Evolutionary conservation across 129 eudicot species (phyloP), one percentile per base, ranked within the genome.

Genomic region (Helichrysum umbraculigerum): DNA sequence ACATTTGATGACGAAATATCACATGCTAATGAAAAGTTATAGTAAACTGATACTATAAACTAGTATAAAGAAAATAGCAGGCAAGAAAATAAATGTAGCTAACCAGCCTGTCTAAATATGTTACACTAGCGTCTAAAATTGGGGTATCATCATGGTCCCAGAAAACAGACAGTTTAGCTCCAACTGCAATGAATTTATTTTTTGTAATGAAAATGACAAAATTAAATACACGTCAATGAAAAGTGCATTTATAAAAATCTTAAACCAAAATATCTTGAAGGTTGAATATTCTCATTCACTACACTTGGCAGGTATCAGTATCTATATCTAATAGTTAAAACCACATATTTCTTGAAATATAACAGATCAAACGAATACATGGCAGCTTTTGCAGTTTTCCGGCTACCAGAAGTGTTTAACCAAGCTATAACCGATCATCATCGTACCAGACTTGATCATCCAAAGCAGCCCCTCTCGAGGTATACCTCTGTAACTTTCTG

Each of bases 331-430:
- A 33, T 41, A 16, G 34, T 30, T 8, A 20, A 71, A 68, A 76
- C 71, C 78, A 64, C 70, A 63, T 34, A 56, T 2, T 71, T 32
- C 42, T n/a, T 17, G 1, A 10, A 12, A 66, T 44, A 42, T 6
- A 62, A 61, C 39, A 15, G 58, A 64, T 35, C 39, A 68, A 33
- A 22, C 25, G 29, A 29, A 83, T 22, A 75, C 4, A 85, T 85
- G 93, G 47, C 73, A 5, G 65, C 83, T 61, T 71, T 82, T 42
- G 69, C 82, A 83, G 70, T 57, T 66, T 85, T 76, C 64, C 87
- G 64, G 52, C 25, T 73, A 62, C 77, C 83, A 3, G 81, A 54
- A 35, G 77, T 57, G 63, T 59, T 84, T 66, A 80, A 60, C 22
- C 77, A 77, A 30, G 57, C 52, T 34, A 30, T 54, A 67, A 11